Percentiles rank a stretch among this genome's conserved stretches.
Evolutionary conservation across 2,329 filamentous ascomycete genomes (phyloP).

Genomic region (Alternaria postmessia): DNA sequence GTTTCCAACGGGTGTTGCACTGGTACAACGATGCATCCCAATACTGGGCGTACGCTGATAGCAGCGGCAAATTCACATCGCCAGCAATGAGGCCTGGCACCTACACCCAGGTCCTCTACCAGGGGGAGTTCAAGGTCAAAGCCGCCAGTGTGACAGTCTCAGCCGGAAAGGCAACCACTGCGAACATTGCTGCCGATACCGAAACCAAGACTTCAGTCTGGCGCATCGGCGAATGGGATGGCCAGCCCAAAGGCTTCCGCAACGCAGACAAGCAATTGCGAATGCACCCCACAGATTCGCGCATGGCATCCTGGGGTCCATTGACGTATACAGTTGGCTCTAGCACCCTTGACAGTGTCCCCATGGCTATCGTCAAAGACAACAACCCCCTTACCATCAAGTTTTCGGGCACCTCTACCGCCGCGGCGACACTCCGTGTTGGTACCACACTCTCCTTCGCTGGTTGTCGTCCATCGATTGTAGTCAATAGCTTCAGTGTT

Average conservation of each 20-base stretch:
- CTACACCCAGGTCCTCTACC: constrained; percentile 73
- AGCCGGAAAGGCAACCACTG: constrained; percentile 58
- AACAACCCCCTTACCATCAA: constrained; percentile 69
- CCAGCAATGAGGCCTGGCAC: constrained; percentile 73
- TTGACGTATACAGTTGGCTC: constrained; percentile 69
- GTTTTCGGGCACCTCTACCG: constrained; percentile 63
- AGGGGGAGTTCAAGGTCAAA: constrained; percentile 65
- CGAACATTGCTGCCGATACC: constrained; percentile 61
- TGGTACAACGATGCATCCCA: constrained; percentile 70
- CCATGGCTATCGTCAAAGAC: constrained; percentile 71
- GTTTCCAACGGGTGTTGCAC: constrained; percentile 67
- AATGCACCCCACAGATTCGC: constrained; percentile 72
- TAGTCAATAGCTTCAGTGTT: constrained; percentile 64
- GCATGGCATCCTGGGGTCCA: constrained; percentile 69
- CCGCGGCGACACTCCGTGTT: constrained; percentile 67
- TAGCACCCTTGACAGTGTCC: constrained; percentile 62
- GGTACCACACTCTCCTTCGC: constrained; percentile 71
- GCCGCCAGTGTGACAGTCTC: constrained; percentile 56
- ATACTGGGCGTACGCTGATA: constrained; percentile 69
- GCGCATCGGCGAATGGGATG: constrained; percentile 72
- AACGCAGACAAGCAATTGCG: constrained; percentile 72
- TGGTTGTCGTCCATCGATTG: constrained; percentile 64
- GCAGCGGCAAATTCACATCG: constrained; percentile 66
- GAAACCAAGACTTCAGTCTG: constrained; percentile 64
- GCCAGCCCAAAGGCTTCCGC: constrained; percentile 65